phyloP scores from a whole-genome alignment of 805 yeast genomes.

The Millerozyma acaciae region DNA sequence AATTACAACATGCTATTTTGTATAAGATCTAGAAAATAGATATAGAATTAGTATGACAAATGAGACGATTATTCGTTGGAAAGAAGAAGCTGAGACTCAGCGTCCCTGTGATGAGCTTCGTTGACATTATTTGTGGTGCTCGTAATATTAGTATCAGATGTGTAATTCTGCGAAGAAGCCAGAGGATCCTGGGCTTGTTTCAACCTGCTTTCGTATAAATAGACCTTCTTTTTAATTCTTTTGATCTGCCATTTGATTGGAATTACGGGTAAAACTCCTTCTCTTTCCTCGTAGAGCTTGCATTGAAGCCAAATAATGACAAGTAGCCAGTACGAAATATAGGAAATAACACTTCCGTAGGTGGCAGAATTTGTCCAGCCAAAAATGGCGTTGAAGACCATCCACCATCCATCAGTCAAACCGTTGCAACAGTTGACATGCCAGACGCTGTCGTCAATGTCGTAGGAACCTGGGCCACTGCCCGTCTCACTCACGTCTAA shows the following conservation, averaged over 20 bases:
- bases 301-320: conserved; percentile 44
- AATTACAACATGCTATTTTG: no score
- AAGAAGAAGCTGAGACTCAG: conserved; percentile 10
- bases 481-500: conserved; percentile 86
- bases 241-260: conserved; percentile 62
- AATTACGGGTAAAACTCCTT: conserved; percentile 56
- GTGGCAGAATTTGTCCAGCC: conserved; percentile 97
- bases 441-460: conserved; percentile 77
- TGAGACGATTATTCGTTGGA: neutral
- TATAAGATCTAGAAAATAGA: no score
- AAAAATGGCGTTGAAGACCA: conserved; percentile 80
- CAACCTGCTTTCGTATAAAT: conserved; percentile 18
- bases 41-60: no score
- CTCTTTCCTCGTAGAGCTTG: conserved; percentile 46
- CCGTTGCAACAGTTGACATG: conserved; percentile 95
- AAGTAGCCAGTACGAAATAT: conserved; percentile 65
- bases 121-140: no score
- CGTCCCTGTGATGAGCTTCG: conserved; percentile 6
- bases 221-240: conserved; percentile 41
- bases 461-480: conserved; percentile 91
- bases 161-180: no score
- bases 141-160: neutral
- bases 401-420: conserved; percentile 88
- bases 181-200: conserved; percentile 8
- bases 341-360: conserved; percentile 76